A percentile compares a stretch with the other conserved stretches of the same genome.
phyloP scores from a whole-genome alignment of 2,329 filamentous ascomycete genomes.

The Sporothrix mexicana region DNA sequence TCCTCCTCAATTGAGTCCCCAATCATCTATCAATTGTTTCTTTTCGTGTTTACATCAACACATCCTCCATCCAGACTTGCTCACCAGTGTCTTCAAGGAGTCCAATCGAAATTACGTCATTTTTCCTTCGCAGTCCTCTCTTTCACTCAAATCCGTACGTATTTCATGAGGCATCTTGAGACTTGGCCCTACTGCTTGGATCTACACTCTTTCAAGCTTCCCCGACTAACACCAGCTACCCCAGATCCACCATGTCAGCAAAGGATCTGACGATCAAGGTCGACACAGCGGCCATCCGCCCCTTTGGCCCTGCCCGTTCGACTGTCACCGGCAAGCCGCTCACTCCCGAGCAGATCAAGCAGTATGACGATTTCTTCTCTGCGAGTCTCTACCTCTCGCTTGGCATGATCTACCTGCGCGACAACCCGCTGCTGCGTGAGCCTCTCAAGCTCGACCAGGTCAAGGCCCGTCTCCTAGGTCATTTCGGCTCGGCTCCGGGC shows the following conservation, averaged over 20 bases:
- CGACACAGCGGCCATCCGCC: slow-evolving; percentile 62
- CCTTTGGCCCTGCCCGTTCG: slow-evolving; percentile 69
- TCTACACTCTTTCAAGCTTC: not conserved
- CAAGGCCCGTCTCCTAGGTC: slow-evolving; percentile 75
- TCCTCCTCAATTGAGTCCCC: slow-evolving; percentile 10
- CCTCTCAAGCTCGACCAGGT: slow-evolving; percentile 72
- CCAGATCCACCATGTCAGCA: slow-evolving; percentile 8
- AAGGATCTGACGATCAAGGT: slow-evolving; percentile 38
- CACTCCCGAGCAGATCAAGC: slow-evolving; percentile 67
- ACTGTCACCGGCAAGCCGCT: slow-evolving; percentile 68
- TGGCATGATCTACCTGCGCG: slow-evolving; percentile 79
- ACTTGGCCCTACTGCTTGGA: not conserved
- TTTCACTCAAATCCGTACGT: slow-evolving; percentile 10
- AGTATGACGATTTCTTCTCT: slow-evolving; percentile 75
- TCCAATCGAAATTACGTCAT: slow-evolving; percentile 11
- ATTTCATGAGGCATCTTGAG: not conserved
- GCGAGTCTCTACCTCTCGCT: slow-evolving; percentile 76
- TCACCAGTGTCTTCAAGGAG: not conserved
- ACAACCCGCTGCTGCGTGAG: slow-evolving; percentile 74
- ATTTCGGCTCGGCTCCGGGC: slow-evolving; percentile 81
- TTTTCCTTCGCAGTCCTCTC: not conserved
- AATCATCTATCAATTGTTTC: not conserved
- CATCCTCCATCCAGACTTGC: not conserved
- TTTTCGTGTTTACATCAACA: not conserved
- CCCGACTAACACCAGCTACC: not conserved